A percentile compares a stretch with the other conserved stretches of the same genome.
phyloP scores from a whole-genome alignment of 2,329 filamentous ascomycete genomes.

The Lojkania enalia region DNA sequence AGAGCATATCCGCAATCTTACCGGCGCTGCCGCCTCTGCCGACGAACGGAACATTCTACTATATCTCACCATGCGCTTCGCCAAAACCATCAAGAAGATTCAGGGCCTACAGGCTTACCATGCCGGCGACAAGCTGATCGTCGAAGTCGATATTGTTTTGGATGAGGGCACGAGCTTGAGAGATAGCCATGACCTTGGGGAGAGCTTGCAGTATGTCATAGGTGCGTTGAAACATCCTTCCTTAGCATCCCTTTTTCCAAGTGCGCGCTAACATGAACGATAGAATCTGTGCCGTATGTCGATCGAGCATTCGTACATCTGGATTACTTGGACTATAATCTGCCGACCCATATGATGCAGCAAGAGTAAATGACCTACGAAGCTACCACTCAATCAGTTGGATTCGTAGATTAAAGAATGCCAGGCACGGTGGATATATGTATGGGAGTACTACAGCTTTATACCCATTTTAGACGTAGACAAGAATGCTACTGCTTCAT shows the following conservation, averaged over 20 bases:
- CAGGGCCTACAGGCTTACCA: conserved; percentile 86
- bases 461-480: no score
- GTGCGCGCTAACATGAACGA: conserved; percentile 11
- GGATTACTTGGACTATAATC: conserved; percentile 55
- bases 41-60: conserved; percentile 84
- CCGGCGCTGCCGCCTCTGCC: conserved; percentile 75
- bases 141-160: conserved; percentile 81
- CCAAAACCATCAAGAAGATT: conserved; percentile 82
- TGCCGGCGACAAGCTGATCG: conserved; percentile 80
- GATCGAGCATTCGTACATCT: conserved; percentile 58
- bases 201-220: conserved; percentile 80
- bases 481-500: no score
- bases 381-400: no score
- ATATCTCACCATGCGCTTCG: conserved; percentile 93
- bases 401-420: no score
- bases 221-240: conserved; percentile 47
- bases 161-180: conserved; percentile 74
- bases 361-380: no score
- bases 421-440: no score
- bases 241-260: no score
- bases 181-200: conserved; percentile 79
- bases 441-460: no score
- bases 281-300: conserved; percentile 75
- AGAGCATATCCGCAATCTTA: conserved; percentile 79
- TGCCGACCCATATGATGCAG: conserved; percentile 56